A percentile compares a stretch with the other conserved stretches of the same genome.
Evolutionary conservation across 2,329 filamentous ascomycete genomes (phyloP).

Genomic region (Exophiala lecanii-corni): DNA sequence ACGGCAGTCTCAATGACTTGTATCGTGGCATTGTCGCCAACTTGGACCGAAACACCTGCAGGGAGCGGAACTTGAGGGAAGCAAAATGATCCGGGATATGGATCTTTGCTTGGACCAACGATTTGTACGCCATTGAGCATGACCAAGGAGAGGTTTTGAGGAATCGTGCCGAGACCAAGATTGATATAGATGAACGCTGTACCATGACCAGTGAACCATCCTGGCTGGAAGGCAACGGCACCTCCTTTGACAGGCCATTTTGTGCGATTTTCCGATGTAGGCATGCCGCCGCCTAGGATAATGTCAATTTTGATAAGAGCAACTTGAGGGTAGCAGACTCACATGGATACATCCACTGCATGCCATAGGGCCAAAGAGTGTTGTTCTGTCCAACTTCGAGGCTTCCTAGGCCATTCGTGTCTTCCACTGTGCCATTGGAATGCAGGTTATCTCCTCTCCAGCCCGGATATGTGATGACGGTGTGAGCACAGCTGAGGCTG

Average conservation of each 20-base stretch:
- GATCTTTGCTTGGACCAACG: constrained; percentile 70
- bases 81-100: constrained; percentile 87
- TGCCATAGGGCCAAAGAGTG: constrained; percentile 69
- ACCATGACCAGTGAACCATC: constrained; percentile 88
- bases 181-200: constrained; percentile 86
- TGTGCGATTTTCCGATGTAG: constrained; percentile 73
- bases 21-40: constrained; percentile 87
- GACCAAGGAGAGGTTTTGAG: constrained; percentile 78
- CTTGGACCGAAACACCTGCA: constrained; percentile 61
- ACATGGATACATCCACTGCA: constrained; percentile 97
- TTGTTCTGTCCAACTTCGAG: constrained; percentile 42
- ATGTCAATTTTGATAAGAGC: constrained; percentile 8
- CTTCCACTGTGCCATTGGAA: constrained; percentile 59
- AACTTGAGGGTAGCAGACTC: constrained; percentile 37
- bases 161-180: constrained; percentile 76
- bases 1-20: constrained; percentile 79
- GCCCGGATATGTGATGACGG: constrained; percentile 79
- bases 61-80: constrained; percentile 85
- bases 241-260: constrained; percentile 87
- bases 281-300: constrained; percentile 72
- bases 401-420: constrained; percentile 45
- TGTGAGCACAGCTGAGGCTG: constrained; percentile 52
- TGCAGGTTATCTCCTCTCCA: constrained; percentile 83
- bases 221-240: constrained; percentile 84
- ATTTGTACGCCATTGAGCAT: constrained; percentile 81